Base-by-base conservation (phyloP, 176 grass and related monocot species). In the Zoysia pacifica region DNA sequence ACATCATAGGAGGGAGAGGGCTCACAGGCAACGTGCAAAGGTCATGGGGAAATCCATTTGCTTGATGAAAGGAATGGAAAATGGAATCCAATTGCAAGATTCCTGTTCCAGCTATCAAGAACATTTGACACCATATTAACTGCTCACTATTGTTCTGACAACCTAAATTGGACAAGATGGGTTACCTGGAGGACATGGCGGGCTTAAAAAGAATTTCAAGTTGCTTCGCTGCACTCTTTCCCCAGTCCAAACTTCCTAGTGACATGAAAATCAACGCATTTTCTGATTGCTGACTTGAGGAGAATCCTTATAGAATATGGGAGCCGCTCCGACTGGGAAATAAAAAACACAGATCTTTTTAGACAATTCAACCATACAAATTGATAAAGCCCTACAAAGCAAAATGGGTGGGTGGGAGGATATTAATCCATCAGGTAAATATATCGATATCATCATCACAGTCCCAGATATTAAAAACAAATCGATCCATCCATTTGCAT, bases 171-270 rank as follows among this genome's bases (percentile, higher is more conserved):
- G 42, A 68, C 60, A 76, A 8, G 72, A 83, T 42, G 55, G 28
- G 75, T 16, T 40, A 93, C 91, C 92, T 94, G 95, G 78, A 98
- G 95, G 64, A 98, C 95, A 75, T 92, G 95, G 95, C 92, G 51
- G 92, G 95, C 77, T 94, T 98, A 81, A 98, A 98, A 1, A 92
- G 95, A 58, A 98, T 93, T 83, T 98, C 92, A 48, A 98, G 92
- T 78, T 84, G 89, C 83, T 97, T 94, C 4, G 89, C 62, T 51
- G 94, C 86, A 37, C 87, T 94, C 55, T 91, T 94, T 77, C 87
- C 94, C 94, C 94, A 97, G 60, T 97, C 87, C 49, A 94, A 67
- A 37, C 63, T 91, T 97, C 18, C 67, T 76, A 7, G 94, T 94
- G 67, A 93, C 91, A 85, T 94, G 91, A 71, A 97, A 97, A 14